Evolutionary conservation across 2,329 filamentous ascomycete genomes (phyloP).

Genomic region (Clonostachys solani): DNA sequence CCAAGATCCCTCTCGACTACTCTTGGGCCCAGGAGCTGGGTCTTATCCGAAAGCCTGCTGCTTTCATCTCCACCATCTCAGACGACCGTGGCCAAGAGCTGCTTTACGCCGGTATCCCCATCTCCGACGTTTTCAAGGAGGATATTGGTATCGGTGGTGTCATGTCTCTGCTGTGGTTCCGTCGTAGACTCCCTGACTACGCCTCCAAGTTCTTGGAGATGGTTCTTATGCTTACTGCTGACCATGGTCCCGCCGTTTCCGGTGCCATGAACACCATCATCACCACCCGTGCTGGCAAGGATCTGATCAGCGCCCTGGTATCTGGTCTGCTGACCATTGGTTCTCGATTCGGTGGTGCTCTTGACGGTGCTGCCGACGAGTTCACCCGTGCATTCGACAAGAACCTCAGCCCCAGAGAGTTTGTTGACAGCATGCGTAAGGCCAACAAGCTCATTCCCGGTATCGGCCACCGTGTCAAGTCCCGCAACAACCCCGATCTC

Average conservation of each 20-base stretch:
- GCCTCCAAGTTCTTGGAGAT: constrained; percentile 99
- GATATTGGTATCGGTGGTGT: constrained; percentile 99
- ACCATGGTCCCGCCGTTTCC: constrained; percentile 97
- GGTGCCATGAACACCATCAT: constrained; percentile 99
- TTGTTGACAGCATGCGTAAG: constrained; percentile 98
- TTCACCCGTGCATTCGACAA: constrained; percentile 98
- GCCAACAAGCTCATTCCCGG: constrained; percentile 99
- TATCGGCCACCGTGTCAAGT: constrained; percentile 99
- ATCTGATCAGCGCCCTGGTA: constrained; percentile 92
- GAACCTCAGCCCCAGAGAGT: constrained; percentile 96
- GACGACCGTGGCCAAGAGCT: constrained; percentile 99
- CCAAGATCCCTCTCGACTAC: constrained; percentile 99
- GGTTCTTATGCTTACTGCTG: constrained; percentile 99
- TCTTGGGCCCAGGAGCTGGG: constrained; percentile 99
- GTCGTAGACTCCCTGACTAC: constrained; percentile 90
- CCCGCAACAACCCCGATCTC: constrained; percentile 98
- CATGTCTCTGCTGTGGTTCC: constrained; percentile 99
- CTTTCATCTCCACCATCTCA: constrained; percentile 99
- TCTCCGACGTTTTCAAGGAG: constrained; percentile 99
- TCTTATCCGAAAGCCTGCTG: constrained; percentile 98
- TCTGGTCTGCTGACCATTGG: constrained; percentile 97
- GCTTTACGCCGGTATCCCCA: constrained; percentile 97
- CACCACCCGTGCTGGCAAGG: constrained; percentile 98
- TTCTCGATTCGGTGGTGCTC: constrained; percentile 95
- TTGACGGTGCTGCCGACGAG: constrained; percentile 96